These are phyloP conservation scores for Fusarium redolens DNA, from an alignment of 2,329 filamentous ascomycete genomes.

Conservation along the genomic window DNA sequence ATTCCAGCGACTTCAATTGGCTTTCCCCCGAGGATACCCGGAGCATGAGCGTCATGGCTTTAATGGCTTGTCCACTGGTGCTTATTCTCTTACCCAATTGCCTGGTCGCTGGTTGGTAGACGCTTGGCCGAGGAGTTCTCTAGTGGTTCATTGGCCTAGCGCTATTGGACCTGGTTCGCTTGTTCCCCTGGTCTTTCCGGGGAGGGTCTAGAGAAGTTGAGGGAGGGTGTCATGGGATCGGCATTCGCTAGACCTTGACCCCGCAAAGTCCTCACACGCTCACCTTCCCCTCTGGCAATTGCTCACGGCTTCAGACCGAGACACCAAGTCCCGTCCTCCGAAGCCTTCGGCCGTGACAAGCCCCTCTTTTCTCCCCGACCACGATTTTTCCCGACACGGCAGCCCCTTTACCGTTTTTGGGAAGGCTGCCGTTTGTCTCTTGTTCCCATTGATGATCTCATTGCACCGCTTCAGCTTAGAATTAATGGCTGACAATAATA, in stretches of 20 bases:
- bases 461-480: conserved; percentile 1
- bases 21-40: conserved; percentile 46
- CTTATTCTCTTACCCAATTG: conserved; percentile 48
- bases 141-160: conserved; percentile 31
- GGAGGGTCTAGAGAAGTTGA: not conserved
- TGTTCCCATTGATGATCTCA: conserved; percentile 6
- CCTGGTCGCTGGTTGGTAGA: conserved; percentile 45
- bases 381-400: conserved; percentile 43
- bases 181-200: conserved; percentile 37
- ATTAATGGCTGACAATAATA: conserved; percentile 43
- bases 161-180: conserved; percentile 31
- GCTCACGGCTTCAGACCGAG: conserved; percentile 39
- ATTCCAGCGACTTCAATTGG: conserved; percentile 40
- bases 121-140: conserved; percentile 31
- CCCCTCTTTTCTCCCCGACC: conserved; percentile 37
- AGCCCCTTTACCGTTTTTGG: conserved; percentile 19
- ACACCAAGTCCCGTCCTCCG: conserved; percentile 25
- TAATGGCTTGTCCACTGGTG: conserved; percentile 41
- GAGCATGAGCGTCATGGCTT: conserved; percentile 38
- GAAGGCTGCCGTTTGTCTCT: conserved; percentile 13
- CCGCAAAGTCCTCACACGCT: conserved; percentile 36
- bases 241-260: conserved; percentile 38
- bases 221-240: conserved; percentile 44
- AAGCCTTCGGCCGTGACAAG: conserved; percentile 32
- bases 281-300: conserved; percentile 28